Conservation (phyloP, 768 basidiomycete genomes). For the Crassisporium funariophilum region DNA sequence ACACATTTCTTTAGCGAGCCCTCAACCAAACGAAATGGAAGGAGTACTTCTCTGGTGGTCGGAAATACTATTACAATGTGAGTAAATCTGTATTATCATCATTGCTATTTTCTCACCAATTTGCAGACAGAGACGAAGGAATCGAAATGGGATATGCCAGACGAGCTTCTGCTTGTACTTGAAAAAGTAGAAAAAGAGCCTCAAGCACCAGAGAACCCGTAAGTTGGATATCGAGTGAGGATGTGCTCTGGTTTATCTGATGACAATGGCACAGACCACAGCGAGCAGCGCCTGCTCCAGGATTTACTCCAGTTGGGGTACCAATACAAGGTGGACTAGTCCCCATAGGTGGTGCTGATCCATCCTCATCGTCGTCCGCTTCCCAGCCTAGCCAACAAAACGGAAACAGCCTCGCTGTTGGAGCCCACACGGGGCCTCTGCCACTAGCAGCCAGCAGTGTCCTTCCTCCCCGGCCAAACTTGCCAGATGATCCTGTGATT, state of each 20-base stretch:
- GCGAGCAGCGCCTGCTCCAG: constrained; percentile 41
- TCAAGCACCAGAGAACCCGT: constrained; percentile 35
- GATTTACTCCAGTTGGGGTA: constrained; percentile 44
- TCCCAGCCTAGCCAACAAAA: constrained; percentile 52
- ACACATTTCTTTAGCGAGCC: constrained; percentile 60
- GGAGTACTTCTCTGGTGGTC: constrained; percentile 90
- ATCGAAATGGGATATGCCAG: constrained; percentile 98
- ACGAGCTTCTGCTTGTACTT: constrained; percentile 82
- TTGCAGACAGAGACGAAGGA: constrained; percentile 81
- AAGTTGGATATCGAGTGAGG: too few relatives aligned
- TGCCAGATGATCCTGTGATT: constrained; percentile 86
- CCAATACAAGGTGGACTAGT: constrained; percentile 56
- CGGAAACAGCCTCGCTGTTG: constrained; percentile 49
- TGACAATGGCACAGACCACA: too few relatives aligned
- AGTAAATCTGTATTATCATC: constrained; percentile 18
- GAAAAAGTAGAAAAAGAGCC: constrained; percentile 84
- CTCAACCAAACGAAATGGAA: constrained; percentile 92
- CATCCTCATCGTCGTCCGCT: constrained; percentile 51
- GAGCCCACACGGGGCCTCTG: constrained; percentile 52
- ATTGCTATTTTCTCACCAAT: constrained; percentile 4
- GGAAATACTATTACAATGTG: constrained; percentile 92
- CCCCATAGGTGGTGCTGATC: constrained; percentile 53
- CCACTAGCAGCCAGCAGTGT: constrained; percentile 64
- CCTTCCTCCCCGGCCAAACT: constrained; percentile 72
- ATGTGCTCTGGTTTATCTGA: too few relatives aligned